Evolutionary conservation across 1,284 basidiomycete species (phyloP), one percentile per base, ranked within the genome.

Genomic region (Fereydounia khargensis): DNA sequence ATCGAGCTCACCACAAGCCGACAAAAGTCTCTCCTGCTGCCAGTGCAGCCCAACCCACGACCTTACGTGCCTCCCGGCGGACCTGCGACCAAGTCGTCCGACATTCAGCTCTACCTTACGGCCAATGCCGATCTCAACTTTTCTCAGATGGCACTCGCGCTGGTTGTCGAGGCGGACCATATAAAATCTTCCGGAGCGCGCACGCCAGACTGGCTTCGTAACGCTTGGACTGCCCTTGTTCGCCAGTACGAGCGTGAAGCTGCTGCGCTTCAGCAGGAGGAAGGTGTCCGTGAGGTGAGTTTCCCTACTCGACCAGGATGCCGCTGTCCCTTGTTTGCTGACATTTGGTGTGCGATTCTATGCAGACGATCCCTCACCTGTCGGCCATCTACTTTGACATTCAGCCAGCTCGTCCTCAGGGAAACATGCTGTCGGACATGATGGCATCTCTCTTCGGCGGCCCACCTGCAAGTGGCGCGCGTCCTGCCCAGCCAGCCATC

Each of bases 121-220:
- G 69, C 58, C 9, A 72, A 57, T 33, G 49, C 70, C 3, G 65
- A 68, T 16, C 53, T 73, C 23, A 74, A 74, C 58, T 72, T 73
- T 38, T 43, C 42, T 13, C 73, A 74, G 39, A 67, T 70, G 47
- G 63, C 61, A 14, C 51, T 70, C 0, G 65, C 63, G 0, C 67
- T 73, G 14, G 59, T 55, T 3, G 42, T 46, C 10, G 63, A 67
- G 17, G 64, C 60, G 4, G 22, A 22, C 17, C 34, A 39, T 10
- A 22, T 47, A 33, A 40, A 51, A 19, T 24, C 36, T 28, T n/a
- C 13, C 22, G 5, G 27, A 14, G 24, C 22, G 25, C 25, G 48
- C 13, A 38, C 30, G 3, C 49, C 63, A 1, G 68, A 68, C 13
- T 47, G 36, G 35, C 34, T 68, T 7, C 28, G 42, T 6, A 53